Evolutionary conservation across 371 early-diverging fungal genomes (phyloP).

Genomic region (Gilbertella persicaria): DNA sequence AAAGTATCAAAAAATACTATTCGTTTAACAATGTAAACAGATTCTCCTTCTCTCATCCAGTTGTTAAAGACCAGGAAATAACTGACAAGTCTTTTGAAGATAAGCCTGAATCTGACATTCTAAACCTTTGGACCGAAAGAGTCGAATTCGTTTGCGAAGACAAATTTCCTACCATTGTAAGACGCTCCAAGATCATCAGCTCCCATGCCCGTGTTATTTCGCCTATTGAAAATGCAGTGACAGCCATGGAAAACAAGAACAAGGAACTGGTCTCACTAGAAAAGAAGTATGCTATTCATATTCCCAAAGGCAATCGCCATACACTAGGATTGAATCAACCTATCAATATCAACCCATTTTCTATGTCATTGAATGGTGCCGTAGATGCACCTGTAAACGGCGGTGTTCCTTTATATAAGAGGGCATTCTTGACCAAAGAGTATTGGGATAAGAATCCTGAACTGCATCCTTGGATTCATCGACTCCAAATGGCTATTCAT

Average conservation of each 20-base stretch:
- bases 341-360: constrained; percentile 71
- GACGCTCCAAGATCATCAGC: constrained; percentile 60
- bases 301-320: constrained; percentile 14
- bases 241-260: constrained; percentile 72
- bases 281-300: constrained; percentile 49
- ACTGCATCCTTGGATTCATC: constrained; percentile 46
- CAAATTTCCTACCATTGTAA: constrained; percentile 67
- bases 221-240: constrained; percentile 81
- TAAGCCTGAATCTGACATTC: constrained; percentile 62
- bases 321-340: constrained; percentile 8
- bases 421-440: constrained; percentile 64
- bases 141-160: constrained; percentile 68
- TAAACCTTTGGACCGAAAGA: constrained; percentile 80
- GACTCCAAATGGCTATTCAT: constrained; percentile 62
- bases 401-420: constrained; percentile 75
- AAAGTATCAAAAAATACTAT: constrained; percentile 61
- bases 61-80: constrained; percentile 15
- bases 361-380: constrained; percentile 82
- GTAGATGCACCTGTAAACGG: constrained; percentile 90
- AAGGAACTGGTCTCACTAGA: constrained; percentile 60
- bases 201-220: constrained; percentile 57
- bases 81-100: constrained; percentile 15
- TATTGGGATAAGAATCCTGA: constrained; percentile 49
- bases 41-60: constrained; percentile 71
- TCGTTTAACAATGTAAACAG: constrained; percentile 61